Conservation (phyloP, 305 asterid genomes). For the Fraxinus ornus region DNA sequence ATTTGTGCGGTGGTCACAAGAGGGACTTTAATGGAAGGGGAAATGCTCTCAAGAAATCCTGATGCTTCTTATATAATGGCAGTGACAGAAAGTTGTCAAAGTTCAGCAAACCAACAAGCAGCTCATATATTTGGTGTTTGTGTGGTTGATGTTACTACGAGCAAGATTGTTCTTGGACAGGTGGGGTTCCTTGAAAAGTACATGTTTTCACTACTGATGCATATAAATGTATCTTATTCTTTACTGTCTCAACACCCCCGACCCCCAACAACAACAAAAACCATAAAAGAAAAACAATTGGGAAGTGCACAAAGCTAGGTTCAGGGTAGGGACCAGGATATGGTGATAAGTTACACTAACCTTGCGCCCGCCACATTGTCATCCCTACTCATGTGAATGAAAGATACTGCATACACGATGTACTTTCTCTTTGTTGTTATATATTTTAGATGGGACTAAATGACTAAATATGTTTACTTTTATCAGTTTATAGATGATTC, state of each 20-base stretch:
- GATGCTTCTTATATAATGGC: slow-evolving; percentile 86
- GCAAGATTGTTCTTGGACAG: slow-evolving; percentile 91
- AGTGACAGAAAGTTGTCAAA: slow-evolving; percentile 70
- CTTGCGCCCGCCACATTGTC: not conserved
- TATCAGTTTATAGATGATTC: slow-evolving; percentile 90
- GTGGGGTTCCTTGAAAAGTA: slow-evolving; percentile 34
- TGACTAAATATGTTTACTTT: slow-evolving; percentile 22
- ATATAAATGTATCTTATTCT: not conserved
- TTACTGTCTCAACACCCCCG: not conserved
- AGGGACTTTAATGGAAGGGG: slow-evolving; percentile 98
- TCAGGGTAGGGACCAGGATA: not conserved
- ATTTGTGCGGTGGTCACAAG: slow-evolving; percentile 87
- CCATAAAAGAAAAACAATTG: not conserved
- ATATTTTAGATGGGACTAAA: slow-evolving; percentile 24
- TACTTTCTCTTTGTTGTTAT: slow-evolving; percentile 22
- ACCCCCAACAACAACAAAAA: not conserved
- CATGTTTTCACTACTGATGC: slow-evolving; percentile 18
- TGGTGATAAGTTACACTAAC: not conserved
- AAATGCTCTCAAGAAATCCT: slow-evolving; percentile 72
- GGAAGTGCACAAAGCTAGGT: not conserved
- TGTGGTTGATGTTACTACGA: slow-evolving; percentile 76
- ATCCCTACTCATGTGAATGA: not conserved
- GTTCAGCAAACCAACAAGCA: slow-evolving; percentile 44
- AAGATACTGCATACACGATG: not conserved
- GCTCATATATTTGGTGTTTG: slow-evolving; percentile 71